Evolutionary conservation across 164 flowering plant genomes (phyloP).

Genomic region (Vitis cinerea): DNA sequence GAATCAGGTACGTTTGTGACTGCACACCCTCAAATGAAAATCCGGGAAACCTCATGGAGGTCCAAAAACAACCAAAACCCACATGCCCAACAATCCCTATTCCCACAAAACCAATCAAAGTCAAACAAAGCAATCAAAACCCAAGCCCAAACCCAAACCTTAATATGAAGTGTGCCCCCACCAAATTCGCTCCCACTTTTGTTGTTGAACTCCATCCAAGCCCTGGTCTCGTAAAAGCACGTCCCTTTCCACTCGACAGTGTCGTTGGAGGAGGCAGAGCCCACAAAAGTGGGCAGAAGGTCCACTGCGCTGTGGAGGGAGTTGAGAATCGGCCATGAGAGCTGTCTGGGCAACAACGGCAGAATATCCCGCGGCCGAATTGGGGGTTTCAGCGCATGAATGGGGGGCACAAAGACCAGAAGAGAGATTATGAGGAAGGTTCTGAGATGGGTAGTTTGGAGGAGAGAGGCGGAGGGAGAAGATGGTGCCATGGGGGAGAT

Average conservation of each 20-base stretch:
- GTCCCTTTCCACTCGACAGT: constrained; percentile 83
- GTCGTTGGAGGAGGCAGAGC: constrained; percentile 49
- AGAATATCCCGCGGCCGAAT: constrained; percentile 63
- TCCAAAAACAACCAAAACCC: too few species aligned
- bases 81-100: background rate
- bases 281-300: constrained; percentile 79
- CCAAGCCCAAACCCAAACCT: constrained; percentile 61
- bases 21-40: background rate
- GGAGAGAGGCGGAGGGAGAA: background rate
- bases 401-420: background rate
- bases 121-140: background rate
- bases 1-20: background rate
- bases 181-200: constrained; percentile 67
- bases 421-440: background rate
- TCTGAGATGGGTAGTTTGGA: background rate
- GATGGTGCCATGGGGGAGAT: background rate
- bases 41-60: background rate
- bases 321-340: constrained; percentile 81
- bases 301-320: constrained; percentile 54
- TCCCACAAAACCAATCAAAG: background rate
- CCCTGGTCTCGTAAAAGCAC: constrained; percentile 73
- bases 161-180: constrained; percentile 88
- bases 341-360: constrained; percentile 65
- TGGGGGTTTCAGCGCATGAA: constrained; percentile 36
- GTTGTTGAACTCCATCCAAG: constrained; percentile 91